phyloP scores from a whole-genome alignment of 2,329 filamentous ascomycete species.

The Tolypocladium cylindrosporum region DNA sequence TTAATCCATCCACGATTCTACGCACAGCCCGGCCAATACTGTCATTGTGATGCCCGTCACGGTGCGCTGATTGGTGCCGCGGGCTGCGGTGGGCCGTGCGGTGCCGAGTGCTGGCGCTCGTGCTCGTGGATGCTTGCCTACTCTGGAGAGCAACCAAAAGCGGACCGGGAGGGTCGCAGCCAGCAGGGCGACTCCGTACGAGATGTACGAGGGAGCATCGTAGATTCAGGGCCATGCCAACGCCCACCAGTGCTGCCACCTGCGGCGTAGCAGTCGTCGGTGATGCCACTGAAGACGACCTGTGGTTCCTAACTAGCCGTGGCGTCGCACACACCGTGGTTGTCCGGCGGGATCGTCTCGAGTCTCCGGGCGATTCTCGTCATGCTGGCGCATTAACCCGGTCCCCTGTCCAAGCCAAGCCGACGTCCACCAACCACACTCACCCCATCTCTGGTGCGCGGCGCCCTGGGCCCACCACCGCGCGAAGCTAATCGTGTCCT shows the following conservation, averaged over 20 bases:
- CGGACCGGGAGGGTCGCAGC: background rate
- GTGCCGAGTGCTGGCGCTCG: background rate
- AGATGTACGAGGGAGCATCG: no score
- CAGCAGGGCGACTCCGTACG: background rate
- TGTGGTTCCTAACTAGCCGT: no score
- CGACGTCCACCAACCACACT: background rate
- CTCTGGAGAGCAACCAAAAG: background rate
- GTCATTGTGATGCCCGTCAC: background rate
- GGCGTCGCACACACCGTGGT: no score
- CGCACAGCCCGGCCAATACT: background rate
- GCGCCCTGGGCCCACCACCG: background rate
- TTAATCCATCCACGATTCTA: background rate
- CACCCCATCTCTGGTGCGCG: background rate
- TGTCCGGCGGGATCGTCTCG: background rate
- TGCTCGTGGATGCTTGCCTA: background rate
- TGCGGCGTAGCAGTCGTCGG: background rate
- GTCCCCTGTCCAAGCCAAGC: background rate
- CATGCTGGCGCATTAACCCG: background rate
- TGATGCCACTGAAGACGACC: background rate
- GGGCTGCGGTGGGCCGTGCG: background rate
- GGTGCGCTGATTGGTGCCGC: background rate
- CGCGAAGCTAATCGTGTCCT: conserved; percentile 1
- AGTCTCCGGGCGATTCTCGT: background rate
- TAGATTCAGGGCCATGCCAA: background rate
- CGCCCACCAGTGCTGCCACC: background rate